Percentiles rank a stretch among this genome's conserved stretches.
These are phyloP conservation scores for Warburgia ugandensis DNA, from an alignment of 164 flowering plant species.

Conservation along the genomic window DNA sequence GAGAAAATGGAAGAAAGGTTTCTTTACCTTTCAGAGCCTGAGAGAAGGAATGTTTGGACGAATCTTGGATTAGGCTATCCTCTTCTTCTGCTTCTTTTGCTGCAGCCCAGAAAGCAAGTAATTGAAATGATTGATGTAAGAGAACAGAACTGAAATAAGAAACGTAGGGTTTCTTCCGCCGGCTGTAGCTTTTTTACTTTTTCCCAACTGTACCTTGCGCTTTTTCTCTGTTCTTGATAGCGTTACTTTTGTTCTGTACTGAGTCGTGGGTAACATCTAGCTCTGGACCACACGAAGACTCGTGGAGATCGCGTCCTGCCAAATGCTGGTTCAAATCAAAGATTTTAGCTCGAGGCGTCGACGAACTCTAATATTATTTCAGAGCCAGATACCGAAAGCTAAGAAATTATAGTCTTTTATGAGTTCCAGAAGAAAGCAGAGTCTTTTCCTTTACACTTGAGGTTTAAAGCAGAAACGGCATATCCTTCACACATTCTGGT, in stretches of 20 bases:
- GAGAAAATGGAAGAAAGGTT: neutral
- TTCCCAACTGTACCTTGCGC: constrained; percentile 35
- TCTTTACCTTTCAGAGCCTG: constrained; percentile 60
- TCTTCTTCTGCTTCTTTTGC: constrained; percentile 29
- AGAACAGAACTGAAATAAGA: neutral
- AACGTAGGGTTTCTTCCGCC: neutral
- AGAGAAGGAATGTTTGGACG: constrained; percentile 68
- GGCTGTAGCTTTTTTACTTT: neutral
- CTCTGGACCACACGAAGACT: constrained; percentile 45
- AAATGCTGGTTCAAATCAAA: constrained; percentile 46
- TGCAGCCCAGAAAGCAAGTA: constrained; percentile 23
- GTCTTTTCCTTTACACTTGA: too few species aligned
- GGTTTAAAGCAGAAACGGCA: too few species aligned
- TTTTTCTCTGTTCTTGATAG: constrained; percentile 21
- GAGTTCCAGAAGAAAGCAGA: too few species aligned
- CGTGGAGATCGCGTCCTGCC: constrained; percentile 38
- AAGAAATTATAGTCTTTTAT: too few species aligned
- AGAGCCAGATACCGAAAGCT: neutral
- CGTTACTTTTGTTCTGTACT: constrained; percentile 17
- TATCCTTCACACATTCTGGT: too few species aligned
- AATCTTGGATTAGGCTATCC: constrained; percentile 49
- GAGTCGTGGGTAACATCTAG: constrained; percentile 32
- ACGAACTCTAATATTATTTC: neutral
- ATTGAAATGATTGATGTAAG: constrained; percentile 12
- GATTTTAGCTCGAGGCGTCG: constrained; percentile 9